These are phyloP conservation scores for Hirsutella minnesotensis DNA, from an alignment of 2,329 filamentous ascomycete species.

Conservation along the genomic window DNA sequence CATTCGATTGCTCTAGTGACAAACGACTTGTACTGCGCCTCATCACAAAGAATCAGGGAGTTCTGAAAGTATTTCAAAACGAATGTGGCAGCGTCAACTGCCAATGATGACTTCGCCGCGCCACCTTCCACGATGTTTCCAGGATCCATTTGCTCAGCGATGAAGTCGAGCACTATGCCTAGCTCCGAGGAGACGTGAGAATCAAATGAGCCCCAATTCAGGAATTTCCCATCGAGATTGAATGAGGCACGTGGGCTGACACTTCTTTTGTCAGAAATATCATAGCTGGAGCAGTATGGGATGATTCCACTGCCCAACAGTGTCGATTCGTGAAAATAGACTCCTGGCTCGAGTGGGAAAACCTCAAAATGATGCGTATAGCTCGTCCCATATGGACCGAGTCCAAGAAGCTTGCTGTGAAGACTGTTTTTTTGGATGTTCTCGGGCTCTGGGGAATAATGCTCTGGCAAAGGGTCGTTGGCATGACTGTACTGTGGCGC, in stretches of 20 bases:
- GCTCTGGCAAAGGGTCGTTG: constrained; percentile 33
- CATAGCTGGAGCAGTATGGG: constrained; percentile 21
- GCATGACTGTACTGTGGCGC: constrained; percentile 42
- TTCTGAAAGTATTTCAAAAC: constrained; percentile 35
- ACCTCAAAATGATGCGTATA: constrained; percentile 53
- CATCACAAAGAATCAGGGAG: constrained; percentile 25
- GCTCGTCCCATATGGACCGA: constrained; percentile 48
- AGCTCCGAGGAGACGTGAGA: constrained; percentile 48
- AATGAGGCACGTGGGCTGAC: constrained; percentile 26
- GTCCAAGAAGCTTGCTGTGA: constrained; percentile 29
- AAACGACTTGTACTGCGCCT: constrained; percentile 27
- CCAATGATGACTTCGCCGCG: constrained; percentile 5
- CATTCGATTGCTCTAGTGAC: constrained; percentile 30
- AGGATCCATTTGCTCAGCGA: constrained; percentile 33
- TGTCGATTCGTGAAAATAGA: constrained; percentile 49
- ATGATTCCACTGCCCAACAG: constrained; percentile 44
- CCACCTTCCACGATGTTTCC: not conserved
- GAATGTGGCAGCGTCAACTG: constrained; percentile 27
- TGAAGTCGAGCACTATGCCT: constrained; percentile 48
- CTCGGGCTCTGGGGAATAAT: constrained; percentile 5
- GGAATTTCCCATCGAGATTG: constrained; percentile 32
- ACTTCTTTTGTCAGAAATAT: constrained; percentile 16
- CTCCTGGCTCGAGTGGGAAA: constrained; percentile 42
- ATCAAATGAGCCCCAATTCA: constrained; percentile 47
- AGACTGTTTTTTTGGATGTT: constrained; percentile 7